Evolutionary conservation across 805 yeast species (phyloP).

Genomic region (Naumovozyma castellii): DNA sequence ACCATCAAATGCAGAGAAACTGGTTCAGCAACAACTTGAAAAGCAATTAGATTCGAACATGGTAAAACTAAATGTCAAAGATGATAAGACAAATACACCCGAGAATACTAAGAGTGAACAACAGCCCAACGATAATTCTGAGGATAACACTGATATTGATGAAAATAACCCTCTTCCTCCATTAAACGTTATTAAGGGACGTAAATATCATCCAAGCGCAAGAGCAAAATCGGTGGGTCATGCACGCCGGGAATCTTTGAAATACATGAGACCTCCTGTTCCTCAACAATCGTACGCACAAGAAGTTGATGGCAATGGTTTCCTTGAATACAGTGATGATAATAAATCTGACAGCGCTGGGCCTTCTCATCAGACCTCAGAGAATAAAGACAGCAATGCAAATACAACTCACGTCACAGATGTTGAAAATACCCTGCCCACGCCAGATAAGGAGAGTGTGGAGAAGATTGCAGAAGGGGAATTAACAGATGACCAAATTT

Average conservation of each 20-base stretch:
- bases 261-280: slow-evolving; percentile 29
- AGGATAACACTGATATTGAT: slow-evolving; percentile 4
- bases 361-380: background rate
- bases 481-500: slow-evolving; percentile 40
- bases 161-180: slow-evolving; percentile 20
- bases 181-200: slow-evolving; percentile 20
- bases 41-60: slow-evolving; percentile 16
- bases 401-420: slow-evolving; percentile 9
- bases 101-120: background rate
- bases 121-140: background rate
- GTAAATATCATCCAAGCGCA: slow-evolving; percentile 64
- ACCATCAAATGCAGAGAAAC: slow-evolving; percentile 28
- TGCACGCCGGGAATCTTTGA: slow-evolving; percentile 51
- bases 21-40: slow-evolving; percentile 27
- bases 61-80: slow-evolving; percentile 11
- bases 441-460: slow-evolving; percentile 3
- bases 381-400: background rate
- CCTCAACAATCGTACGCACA: slow-evolving; percentile 18
- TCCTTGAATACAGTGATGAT: slow-evolving; percentile 35
- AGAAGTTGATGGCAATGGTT: slow-evolving; percentile 36
- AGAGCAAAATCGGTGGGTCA: slow-evolving; percentile 76
- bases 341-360: slow-evolving; percentile 45
- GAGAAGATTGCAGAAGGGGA: slow-evolving; percentile 16
- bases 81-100: slow-evolving; percentile 3
- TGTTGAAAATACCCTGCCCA: slow-evolving; percentile 10